These are phyloP conservation scores for Marchantia polymorpha DNA, from an alignment of 225 moss, liverwort and hornwort genomes.

Conservation along the genomic window DNA sequence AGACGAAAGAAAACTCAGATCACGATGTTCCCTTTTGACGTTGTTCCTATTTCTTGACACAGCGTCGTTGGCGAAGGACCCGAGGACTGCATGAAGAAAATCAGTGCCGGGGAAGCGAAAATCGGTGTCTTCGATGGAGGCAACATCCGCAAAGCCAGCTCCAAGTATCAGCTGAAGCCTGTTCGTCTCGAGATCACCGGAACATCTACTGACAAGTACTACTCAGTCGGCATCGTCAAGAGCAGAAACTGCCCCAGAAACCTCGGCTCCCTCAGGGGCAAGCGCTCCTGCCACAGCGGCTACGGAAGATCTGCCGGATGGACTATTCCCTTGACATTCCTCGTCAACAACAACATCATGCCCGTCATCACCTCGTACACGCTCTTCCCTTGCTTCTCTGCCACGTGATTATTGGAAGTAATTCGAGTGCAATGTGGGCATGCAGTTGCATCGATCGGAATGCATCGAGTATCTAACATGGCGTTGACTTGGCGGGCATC, in stretches of 20 bases:
- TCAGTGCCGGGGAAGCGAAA: constrained; percentile 9
- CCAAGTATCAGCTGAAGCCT: background rate
- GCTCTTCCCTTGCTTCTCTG: no score
- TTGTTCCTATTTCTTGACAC: background rate
- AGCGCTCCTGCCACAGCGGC: constrained; percentile 53
- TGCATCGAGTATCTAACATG: no score
- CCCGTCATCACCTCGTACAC: background rate
- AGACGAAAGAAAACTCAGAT: no score
- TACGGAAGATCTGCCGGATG: constrained; percentile 48
- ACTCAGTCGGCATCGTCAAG: constrained; percentile 15
- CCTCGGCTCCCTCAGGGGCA: constrained; percentile 32
- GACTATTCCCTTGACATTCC: constrained; percentile 35
- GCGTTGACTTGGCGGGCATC: no score
- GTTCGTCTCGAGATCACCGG: constrained; percentile 7
- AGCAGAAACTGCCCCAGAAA: constrained; percentile 10
- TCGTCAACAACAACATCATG: constrained; percentile 41
- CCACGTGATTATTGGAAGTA: no score
- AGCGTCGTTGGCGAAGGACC: constrained; percentile 7
- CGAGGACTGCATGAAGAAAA: constrained; percentile 11
- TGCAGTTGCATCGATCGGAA: no score
- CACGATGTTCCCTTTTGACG: background rate
- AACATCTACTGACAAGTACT: constrained; percentile 5
- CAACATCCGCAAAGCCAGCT: constrained; percentile 6
- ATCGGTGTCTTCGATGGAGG: constrained; percentile 17
- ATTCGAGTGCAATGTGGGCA: no score